phyloP scores from a whole-genome alignment of 345 rosid genomes.

The Theobroma cacao region DNA sequence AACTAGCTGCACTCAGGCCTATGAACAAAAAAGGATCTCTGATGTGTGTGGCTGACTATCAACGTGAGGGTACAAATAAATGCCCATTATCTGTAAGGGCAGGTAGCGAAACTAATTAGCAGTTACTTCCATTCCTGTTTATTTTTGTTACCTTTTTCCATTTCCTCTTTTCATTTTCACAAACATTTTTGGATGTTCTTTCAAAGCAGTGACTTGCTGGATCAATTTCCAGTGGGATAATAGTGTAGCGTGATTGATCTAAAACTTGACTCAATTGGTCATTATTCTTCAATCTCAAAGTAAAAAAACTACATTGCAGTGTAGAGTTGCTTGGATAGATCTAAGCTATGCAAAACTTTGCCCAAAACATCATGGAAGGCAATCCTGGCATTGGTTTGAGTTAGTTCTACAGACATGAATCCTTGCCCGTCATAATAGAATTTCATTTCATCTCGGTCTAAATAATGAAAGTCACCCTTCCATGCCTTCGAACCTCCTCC shows the following conservation, averaged over 20 bases:
- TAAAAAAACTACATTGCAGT: slow-evolving; percentile 6
- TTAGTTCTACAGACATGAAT: slow-evolving; percentile 51
- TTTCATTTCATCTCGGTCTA: slow-evolving; percentile 51
- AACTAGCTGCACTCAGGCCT: no score
- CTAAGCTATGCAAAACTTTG: slow-evolving; percentile 43
- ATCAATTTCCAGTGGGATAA: not conserved
- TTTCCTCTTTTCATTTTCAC: not conserved
- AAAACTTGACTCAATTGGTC: not conserved
- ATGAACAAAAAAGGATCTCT: no score
- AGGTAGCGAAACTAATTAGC: no score
- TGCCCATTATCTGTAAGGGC: no score
- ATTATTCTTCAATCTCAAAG: not conserved
- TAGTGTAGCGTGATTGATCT: not conserved
- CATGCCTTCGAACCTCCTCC: slow-evolving; percentile 93
- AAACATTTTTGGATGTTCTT: not conserved
- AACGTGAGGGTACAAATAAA: no score
- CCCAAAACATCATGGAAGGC: slow-evolving; percentile 53
- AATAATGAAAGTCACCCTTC: slow-evolving; percentile 41
- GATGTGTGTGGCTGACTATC: no score
- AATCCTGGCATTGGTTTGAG: slow-evolving; percentile 25
- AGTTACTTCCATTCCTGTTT: no score
- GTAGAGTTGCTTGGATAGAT: slow-evolving; percentile 22
- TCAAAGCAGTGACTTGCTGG: not conserved
- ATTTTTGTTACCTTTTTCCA: no score
- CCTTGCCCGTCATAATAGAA: slow-evolving; percentile 78